A percentile compares a stretch with the other conserved stretches of the same genome.
phyloP scores from a whole-genome alignment of 225 moss, liverwort and hornwort genomes.

The Asterella californica region DNA sequence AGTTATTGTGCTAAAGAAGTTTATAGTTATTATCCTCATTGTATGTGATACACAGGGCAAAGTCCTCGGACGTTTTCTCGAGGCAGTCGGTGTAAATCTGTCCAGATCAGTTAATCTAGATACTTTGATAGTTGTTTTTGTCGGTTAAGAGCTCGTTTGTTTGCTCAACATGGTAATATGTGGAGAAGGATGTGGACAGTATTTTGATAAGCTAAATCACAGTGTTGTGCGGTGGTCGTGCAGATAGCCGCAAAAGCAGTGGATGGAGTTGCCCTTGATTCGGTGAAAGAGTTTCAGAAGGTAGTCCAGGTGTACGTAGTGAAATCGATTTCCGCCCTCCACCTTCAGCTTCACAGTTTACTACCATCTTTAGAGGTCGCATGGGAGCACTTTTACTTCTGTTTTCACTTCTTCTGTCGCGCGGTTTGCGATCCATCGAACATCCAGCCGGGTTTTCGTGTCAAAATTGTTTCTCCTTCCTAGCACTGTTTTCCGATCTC shows the following conservation, averaged over 20 bases:
- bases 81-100: too few relatives aligned
- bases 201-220: neutral
- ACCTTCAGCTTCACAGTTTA: slow-evolving; percentile 61
- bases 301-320: slow-evolving; percentile 68
- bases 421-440: slow-evolving; percentile 71
- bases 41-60: too few relatives aligned
- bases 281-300: slow-evolving; percentile 77
- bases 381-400: slow-evolving; percentile 88
- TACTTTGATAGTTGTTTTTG: neutral
- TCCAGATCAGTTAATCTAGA: neutral
- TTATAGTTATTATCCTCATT: too few relatives aligned
- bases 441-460: neutral
- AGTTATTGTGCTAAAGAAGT: too few relatives aligned
- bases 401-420: slow-evolving; percentile 86
- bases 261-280: slow-evolving; percentile 79
- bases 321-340: slow-evolving; percentile 65
- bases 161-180: neutral
- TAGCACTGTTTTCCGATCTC: neutral
- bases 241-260: slow-evolving; percentile 80
- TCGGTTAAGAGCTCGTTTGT: neutral
- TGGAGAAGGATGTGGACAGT: neutral
- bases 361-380: slow-evolving; percentile 90
- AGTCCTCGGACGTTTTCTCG: too few relatives aligned
- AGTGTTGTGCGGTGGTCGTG: neutral
- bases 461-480: neutral